A percentile compares a stretch with the other conserved stretches of the same genome.
Evolutionary conservation across 441 rosid species (phyloP).

Genomic region (Capsella rubella): DNA sequence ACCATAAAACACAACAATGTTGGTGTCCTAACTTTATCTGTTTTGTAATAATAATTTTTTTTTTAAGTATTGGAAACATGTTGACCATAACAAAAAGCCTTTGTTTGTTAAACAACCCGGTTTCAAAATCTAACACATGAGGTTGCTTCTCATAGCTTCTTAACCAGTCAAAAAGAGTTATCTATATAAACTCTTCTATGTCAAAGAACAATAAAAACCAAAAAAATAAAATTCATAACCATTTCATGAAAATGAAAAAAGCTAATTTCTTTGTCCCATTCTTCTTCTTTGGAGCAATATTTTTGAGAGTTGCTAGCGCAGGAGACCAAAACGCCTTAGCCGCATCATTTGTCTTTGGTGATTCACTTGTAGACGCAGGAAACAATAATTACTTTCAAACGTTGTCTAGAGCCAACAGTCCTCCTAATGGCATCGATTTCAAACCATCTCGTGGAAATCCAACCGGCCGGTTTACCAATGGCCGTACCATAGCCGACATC

Average conservation of each 20-base stretch:
- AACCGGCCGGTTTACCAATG: constrained; percentile 87
- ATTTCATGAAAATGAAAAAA: constrained; percentile 16
- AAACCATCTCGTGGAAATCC: constrained; percentile 74
- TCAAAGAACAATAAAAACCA: constrained; percentile 5
- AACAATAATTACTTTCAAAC: constrained; percentile 82
- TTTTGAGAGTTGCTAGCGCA: background rate
- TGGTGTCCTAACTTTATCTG: constrained; percentile 45
- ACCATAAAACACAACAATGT: constrained; percentile 21
- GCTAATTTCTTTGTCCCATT: constrained; percentile 5
- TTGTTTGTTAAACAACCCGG: constrained; percentile 45
- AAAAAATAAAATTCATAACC: background rate
- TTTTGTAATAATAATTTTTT: constrained; percentile 1
- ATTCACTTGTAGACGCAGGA: constrained; percentile 93
- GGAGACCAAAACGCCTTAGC: constrained; percentile 45
- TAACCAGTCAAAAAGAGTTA: constrained; percentile 28
- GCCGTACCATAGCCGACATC: constrained; percentile 87
- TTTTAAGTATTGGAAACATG: background rate
- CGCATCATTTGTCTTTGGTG: constrained; percentile 86
- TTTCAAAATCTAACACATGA: constrained; percentile 32
- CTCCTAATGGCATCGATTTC: constrained; percentile 91
- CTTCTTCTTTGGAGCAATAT: constrained; percentile 26
- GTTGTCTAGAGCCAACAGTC: constrained; percentile 75
- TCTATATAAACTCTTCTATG: constrained; percentile 33
- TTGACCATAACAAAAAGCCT: constrained; percentile 29
- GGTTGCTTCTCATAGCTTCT: constrained; percentile 44